Percentiles rank a stretch among this genome's conserved stretches.
Evolutionary conservation across 257 asterid genomes (phyloP).

Genomic region (Gardenia jasminoides): DNA sequence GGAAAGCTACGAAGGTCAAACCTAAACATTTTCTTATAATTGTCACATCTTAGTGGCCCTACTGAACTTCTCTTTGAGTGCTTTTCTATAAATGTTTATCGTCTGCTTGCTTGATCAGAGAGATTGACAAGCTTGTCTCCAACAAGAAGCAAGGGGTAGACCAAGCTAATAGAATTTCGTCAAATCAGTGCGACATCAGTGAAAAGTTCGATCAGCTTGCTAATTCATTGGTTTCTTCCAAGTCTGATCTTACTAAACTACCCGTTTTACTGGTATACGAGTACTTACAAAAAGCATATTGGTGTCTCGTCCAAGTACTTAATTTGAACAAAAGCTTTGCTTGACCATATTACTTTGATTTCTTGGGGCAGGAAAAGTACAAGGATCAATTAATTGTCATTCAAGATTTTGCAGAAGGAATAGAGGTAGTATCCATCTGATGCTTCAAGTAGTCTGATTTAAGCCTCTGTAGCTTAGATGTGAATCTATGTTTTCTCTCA

Average conservation of each 20-base stretch:
- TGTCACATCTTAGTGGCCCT: background rate
- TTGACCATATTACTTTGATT: constrained; percentile 19
- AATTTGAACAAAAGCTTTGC: background rate
- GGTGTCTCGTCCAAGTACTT: background rate
- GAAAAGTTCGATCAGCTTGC: constrained; percentile 40
- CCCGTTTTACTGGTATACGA: constrained; percentile 41
- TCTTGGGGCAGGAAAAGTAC: constrained; percentile 55
- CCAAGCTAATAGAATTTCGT: constrained; percentile 31
- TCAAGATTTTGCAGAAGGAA: constrained; percentile 56
- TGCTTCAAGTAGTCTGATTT: constrained; percentile 12
- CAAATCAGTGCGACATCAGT: constrained; percentile 34
- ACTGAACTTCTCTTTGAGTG: background rate
- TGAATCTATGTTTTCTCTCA: background rate
- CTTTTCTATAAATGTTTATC: constrained; percentile 6
- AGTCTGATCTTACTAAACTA: constrained; percentile 29
- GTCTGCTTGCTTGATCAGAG: constrained; percentile 43
- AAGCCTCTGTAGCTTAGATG: background rate
- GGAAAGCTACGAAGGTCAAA: constrained; percentile 55
- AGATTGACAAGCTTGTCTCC: constrained; percentile 42
- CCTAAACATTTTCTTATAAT: background rate
- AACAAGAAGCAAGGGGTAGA: constrained; percentile 40
- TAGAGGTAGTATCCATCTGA: constrained; percentile 53
- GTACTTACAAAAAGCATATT: background rate
- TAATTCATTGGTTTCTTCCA: constrained; percentile 43
- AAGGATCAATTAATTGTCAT: constrained; percentile 60